Evolutionary conservation across 225 moss, liverwort and hornwort genomes (phyloP), one percentile per base, ranked within the genome.

Genomic region (Neckera pumila): DNA sequence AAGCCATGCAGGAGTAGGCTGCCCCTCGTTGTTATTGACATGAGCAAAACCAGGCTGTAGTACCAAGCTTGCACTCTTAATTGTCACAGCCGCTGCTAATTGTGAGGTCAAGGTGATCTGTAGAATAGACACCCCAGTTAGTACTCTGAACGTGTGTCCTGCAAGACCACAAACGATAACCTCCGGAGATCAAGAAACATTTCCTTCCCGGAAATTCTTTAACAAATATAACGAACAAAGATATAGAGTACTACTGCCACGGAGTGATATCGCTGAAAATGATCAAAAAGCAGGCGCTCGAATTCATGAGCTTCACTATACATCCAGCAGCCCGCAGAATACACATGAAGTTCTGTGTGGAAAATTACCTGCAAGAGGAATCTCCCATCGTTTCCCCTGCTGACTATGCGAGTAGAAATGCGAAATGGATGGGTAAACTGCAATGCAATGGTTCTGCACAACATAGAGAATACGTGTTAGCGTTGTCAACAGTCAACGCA

Each of bases 81-180:
- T 91, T 75, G 95, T 95, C 66, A 93, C 81, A 75, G 91, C 95
- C 78, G 96, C 95, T 64, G 94, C 93, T 92, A 99, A 89, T 89
- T 99, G 96, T 81, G 99, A 99, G 89, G 90, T 93, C 86, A 99
- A 93, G 47, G 95, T 96, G 69, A 97, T 95, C 99, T 99, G 95
- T 89, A 85, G 45, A 33, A 81, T 63, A 62, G 26, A 78, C n/a
- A 43, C 53, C 67, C 67, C 77, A 64, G 77, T 92, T 87, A 92
- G 60, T 61, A 53, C 17, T 74, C 51, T 83, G 73, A 58, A 86
- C 34, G n/a, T 36, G 67, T 60, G 73, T 90, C 74, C 72, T 80
- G 76, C 81, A 84, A 80, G 88, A 36, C 36, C 63, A 59, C 63
- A 82, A 75, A 83, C 10, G 61, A 80, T 74, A 61, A 54, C 76